Base-by-base conservation (phyloP, 106 monocot genomes). In the Dendrobium huoshanense region DNA sequence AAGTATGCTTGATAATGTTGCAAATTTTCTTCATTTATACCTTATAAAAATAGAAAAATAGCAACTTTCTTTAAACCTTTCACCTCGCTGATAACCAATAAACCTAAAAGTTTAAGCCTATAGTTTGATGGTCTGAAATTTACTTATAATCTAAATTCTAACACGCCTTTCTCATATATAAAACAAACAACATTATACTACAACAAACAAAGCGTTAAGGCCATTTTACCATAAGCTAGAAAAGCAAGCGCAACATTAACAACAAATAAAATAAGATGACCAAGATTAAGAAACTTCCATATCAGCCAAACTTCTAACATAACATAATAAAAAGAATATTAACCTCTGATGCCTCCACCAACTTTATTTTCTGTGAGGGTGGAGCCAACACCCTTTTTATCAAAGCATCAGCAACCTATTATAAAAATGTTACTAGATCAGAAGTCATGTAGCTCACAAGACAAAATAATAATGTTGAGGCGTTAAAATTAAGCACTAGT, bases 281-380 rank as follows among this genome's bases (percentile, higher is more conserved):
- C 3, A 65, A 65, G 24, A 65, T 27, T 65, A 65, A 65, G 25
- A 65, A 65, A 65, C 22, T 65, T 65, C n/a, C 64, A 24, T 65
- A 65, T 65, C 64, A 65, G n/a, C 24, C 10, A 65, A 65, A 65
- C 25, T 65, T 25, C 9, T 7, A 65, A 2, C 25, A 25, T 25
- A 25, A 25, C 7, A 59, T 22, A 4, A 5, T 24, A 24, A 4
- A 65, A 65, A 76, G 4, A 64, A 79, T 16, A n/a, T 85, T 75
- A 80, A 97, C 97, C 97, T 97, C 94, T 55, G 86, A 68, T 72
- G 94, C 97, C 77, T 89, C 89, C 42, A 97, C 82, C 61, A 97
- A 80, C 86, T 97, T 97, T 84, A 88, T 91, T 83, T 91, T 97
- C 79, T 97, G 94, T 9, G 87, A 84, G 65, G 94, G 9, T 72